Base-by-base conservation (phyloP, 2,329 filamentous ascomycete genomes). In the Colletotrichum sojae region DNA sequence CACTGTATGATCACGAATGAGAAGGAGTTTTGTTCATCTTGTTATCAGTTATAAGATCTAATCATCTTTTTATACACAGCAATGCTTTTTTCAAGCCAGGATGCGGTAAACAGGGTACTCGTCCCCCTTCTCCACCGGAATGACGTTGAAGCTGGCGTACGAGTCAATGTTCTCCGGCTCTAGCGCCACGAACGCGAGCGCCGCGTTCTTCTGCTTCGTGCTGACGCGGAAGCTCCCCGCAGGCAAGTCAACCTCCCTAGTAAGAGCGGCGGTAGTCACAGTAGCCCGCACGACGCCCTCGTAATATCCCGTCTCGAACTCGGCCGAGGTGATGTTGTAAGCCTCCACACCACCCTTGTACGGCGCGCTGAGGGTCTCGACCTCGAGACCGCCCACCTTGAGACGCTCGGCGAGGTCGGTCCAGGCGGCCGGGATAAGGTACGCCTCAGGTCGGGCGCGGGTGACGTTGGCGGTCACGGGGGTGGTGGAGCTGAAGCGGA, bases 131-230 rank as follows among this genome's bases (percentile, higher is more conserved):
- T 72, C 62, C 1, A 78, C 63, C 1, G 77, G 77, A 4, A 79
- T 70, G 15, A 79, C 74, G 56, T 77, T 78, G 22, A 73, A 75
- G 8, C 74, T 77, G 1, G 73, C 77, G 27, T 77, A 79, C 4
- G 78, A 79, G 55, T 79, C 78, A n/a, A 76, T 75, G 18, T 76
- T 76, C 71, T 79, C 78, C 4, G 78, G 78, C 72, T 79, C 78
- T 3, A 79, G 67, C 2, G 74, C 76, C 9, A 73, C 65, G 9
- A 79, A 72, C 0, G 78, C 77, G 2, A 78, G 51, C 0, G 69
- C 78, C 0, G 77, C 76, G 22, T 78, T 79, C 71, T 78, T 78
- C 64, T 79, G 78, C 36, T 71, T 73, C 1, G 78, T 77, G 71
- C 74, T 79, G 1, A 79, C 72, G 9, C 73, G 67, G 60, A 78